phyloP scores from a whole-genome alignment of 176 grass and related monocot species.

The Hsuehochloa calcarea region DNA sequence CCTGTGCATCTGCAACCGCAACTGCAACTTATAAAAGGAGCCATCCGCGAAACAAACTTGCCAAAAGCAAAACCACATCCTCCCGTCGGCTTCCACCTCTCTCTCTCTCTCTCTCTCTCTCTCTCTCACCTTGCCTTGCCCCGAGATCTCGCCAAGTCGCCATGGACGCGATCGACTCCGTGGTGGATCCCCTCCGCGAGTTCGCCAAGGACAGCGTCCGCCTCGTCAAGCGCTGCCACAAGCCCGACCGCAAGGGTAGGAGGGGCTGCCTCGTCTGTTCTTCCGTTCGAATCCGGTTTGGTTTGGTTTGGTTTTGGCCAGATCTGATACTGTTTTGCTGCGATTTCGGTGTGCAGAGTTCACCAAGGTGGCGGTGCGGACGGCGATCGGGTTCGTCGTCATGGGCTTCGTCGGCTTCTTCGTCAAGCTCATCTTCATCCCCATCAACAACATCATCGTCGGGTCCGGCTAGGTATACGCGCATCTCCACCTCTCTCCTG shows the following conservation, averaged over 20 bases:
- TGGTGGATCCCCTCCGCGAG: conserved; percentile 86
- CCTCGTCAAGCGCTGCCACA: conserved; percentile 99
- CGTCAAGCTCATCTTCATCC: conserved; percentile 85
- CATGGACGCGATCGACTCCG: conserved; percentile 91
- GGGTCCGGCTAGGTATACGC: conserved; percentile 67
- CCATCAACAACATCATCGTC: conserved; percentile 93
- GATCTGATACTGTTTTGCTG: conserved; percentile 22
- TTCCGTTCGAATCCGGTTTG: background rate
- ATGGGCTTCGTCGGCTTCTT: conserved; percentile 92
- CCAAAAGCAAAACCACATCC: background rate
- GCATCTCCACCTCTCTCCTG: background rate
- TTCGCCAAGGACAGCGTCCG: conserved; percentile 98
- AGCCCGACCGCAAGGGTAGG: conserved; percentile 91
- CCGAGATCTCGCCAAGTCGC: conserved; percentile 30
- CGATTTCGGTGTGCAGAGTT: conserved; percentile 47
- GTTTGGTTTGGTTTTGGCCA: background rate
- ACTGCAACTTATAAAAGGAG: no score
- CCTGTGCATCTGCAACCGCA: no score
- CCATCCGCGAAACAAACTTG: no score
- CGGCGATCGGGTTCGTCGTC: conserved; percentile 75
- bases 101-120: background rate
- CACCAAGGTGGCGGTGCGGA: conserved; percentile 84
- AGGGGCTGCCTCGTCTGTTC: background rate
- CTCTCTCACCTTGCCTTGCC: background rate
- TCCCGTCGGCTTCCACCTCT: background rate